phyloP scores from a whole-genome alignment of 2,329 filamentous ascomycete genomes.

The Scolecobasidium constrictum region DNA sequence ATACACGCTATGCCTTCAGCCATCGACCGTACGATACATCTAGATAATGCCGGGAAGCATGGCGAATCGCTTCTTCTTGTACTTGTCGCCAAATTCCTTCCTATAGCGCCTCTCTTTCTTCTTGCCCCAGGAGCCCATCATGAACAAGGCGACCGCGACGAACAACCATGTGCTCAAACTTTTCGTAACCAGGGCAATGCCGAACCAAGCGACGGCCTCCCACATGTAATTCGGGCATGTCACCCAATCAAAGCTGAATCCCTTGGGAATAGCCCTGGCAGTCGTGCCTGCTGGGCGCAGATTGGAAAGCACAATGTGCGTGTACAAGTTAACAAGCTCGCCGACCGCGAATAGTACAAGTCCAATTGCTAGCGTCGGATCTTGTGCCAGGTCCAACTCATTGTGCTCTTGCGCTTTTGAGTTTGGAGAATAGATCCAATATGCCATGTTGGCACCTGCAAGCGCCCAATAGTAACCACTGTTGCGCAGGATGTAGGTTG shows the following conservation, averaged over 20 bases:
- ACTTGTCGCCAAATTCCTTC: slow-evolving; percentile 82
- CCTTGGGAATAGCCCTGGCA: slow-evolving; percentile 77
- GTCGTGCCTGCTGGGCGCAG: slow-evolving; percentile 68
- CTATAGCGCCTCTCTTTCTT: slow-evolving; percentile 90
- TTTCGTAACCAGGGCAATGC: slow-evolving; percentile 67
- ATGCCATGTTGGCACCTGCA: slow-evolving; percentile 69
- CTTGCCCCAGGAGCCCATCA: slow-evolving; percentile 81
- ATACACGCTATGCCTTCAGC: no score
- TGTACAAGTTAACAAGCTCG: slow-evolving; percentile 68
- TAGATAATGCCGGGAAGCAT: slow-evolving; percentile 61
- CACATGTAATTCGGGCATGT: slow-evolving; percentile 98
- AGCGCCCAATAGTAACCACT: slow-evolving; percentile 87
- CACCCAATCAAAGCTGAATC: slow-evolving; percentile 74
- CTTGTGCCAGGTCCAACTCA: slow-evolving; percentile 19
- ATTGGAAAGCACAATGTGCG: slow-evolving; percentile 68
- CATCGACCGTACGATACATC: no score
- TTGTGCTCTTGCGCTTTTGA: neutral
- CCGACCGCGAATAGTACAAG: slow-evolving; percentile 64
- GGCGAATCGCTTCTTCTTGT: slow-evolving; percentile 85
- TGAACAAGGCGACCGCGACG: slow-evolving; percentile 56
- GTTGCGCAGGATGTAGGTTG: slow-evolving; percentile 87
- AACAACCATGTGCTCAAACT: slow-evolving; percentile 73
- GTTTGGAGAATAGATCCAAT: slow-evolving; percentile 69
- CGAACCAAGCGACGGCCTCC: slow-evolving; percentile 77
- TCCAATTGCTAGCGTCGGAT: slow-evolving; percentile 37